Percentiles rank a stretch among this genome's conserved stretches.
These are phyloP conservation scores for Rhinocladiella similis DNA, from an alignment of 2,329 filamentous ascomycete genomes.

Conservation along the genomic window DNA sequence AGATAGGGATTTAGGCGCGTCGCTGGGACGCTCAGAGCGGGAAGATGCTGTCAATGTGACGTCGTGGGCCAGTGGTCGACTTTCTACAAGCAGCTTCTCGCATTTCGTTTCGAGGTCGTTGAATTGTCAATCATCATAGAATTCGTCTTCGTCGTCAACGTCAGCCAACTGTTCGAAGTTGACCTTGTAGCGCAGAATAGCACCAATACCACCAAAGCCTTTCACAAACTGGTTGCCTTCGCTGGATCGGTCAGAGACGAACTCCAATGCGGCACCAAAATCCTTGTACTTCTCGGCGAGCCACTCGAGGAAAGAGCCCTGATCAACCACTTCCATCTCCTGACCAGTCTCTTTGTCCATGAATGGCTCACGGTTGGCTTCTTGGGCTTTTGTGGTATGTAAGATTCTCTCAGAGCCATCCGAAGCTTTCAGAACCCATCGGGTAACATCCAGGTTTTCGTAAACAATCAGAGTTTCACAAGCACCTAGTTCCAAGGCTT, in stretches of 20 bases:
- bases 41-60: constrained; percentile 33
- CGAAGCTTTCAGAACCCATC: constrained; percentile 84
- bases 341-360: constrained; percentile 94
- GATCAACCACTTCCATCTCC: constrained; percentile 91
- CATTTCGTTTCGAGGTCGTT: constrained; percentile 38
- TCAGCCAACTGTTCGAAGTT: constrained; percentile 99
- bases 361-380: constrained; percentile 78
- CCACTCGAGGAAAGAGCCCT: constrained; percentile 97
- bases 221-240: constrained; percentile 99
- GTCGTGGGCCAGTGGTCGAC: neutral
- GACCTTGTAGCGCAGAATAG: constrained; percentile 97
- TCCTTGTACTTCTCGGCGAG: constrained; percentile 98
- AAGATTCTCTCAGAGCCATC: constrained; percentile 71
- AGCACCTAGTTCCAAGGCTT: constrained; percentile 92
- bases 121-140: constrained; percentile 66
- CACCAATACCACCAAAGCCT: constrained; percentile 97
- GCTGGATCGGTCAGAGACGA: constrained; percentile 94
- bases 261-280: constrained; percentile 92
- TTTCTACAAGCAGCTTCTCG: constrained; percentile 78
- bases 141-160: constrained; percentile 80
- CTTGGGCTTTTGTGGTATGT: constrained; percentile 85
- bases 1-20: constrained; percentile 21
- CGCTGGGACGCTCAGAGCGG: constrained; percentile 22
- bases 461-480: constrained; percentile 94
- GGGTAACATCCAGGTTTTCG: constrained; percentile 93